Conservation (phyloP, 352 stramenopile species). For the Labyrinthula sp. region DNA sequence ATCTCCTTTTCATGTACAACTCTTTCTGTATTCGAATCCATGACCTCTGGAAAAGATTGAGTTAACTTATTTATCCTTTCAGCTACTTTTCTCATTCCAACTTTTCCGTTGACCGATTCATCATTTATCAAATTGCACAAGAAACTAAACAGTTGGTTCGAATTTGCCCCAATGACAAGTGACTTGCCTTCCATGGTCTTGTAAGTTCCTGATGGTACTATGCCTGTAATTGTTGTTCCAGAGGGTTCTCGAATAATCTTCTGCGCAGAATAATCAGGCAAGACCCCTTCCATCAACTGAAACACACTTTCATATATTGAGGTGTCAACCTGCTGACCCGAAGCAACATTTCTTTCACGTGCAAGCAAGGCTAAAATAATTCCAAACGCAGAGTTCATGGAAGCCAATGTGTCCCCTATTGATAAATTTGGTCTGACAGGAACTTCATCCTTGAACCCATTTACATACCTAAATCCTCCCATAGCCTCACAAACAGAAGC, state of each 20-base stretch:
- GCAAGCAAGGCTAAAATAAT: constrained; percentile 54
- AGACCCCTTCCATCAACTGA: constrained; percentile 54
- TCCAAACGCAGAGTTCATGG: constrained; percentile 51
- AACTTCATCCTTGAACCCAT: constrained; percentile 52
- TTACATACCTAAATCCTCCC: constrained; percentile 42
- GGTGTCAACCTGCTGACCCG: constrained; percentile 50
- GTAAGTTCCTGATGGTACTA: constrained; percentile 59
- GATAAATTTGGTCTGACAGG: constrained; percentile 54
- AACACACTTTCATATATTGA: constrained; percentile 64
- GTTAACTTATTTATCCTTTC: neutral
- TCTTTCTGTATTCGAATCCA: constrained; percentile 12
- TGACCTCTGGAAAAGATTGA: constrained; percentile 20
- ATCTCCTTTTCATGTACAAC: constrained; percentile 8
- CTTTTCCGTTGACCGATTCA: no score
- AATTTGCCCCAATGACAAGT: constrained; percentile 58
- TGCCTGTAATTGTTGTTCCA: constrained; percentile 56
- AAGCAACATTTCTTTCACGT: constrained; percentile 37
- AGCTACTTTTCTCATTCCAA: constrained; percentile 2
- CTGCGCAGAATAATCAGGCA: constrained; percentile 56
- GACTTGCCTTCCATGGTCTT: constrained; percentile 51
- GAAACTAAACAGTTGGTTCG: constrained; percentile 45
- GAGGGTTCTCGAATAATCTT: constrained; percentile 52
- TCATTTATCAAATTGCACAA: no score
- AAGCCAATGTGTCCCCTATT: constrained; percentile 53
- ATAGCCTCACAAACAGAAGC: constrained; percentile 59